Evolutionary conservation across 768 basidiomycete genomes (phyloP).

Genomic region (Pleurotus eryngii): DNA sequence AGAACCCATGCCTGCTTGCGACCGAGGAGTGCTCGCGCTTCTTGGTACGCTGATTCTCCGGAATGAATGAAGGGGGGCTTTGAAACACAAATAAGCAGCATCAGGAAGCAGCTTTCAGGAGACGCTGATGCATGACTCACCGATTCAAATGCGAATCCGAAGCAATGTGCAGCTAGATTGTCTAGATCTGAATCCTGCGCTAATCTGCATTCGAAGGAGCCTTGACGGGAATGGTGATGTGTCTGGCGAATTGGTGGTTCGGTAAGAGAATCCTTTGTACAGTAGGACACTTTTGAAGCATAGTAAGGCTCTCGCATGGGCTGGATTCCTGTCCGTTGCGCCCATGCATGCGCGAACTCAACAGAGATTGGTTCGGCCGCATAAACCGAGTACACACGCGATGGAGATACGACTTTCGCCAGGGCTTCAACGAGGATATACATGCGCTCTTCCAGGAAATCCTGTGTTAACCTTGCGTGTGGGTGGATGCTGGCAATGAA

Average conservation of each 20-base stretch:
- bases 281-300: conserved; percentile 53
- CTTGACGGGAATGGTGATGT: conserved; percentile 40
- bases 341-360: conserved; percentile 50
- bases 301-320: conserved; percentile 50
- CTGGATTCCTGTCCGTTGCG: conserved; percentile 37
- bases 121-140: conserved; percentile 33
- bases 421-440: conserved; percentile 38
- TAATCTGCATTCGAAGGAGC: conserved; percentile 32
- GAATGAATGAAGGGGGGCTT: conserved; percentile 58
- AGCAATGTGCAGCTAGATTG: conserved; percentile 32
- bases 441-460: conserved; percentile 39
- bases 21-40: conserved; percentile 49
- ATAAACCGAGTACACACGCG: conserved; percentile 66
- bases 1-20: conserved; percentile 60
- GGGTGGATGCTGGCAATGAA: conserved; percentile 56
- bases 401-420: conserved; percentile 23
- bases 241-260: conserved; percentile 25
- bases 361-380: conserved; percentile 44
- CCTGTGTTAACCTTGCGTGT: conserved; percentile 31
- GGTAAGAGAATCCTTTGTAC: conserved; percentile 42
- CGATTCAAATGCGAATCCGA: conserved; percentile 54
- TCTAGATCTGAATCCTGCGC: too few species aligned
- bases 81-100: conserved; percentile 5
- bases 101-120: not conserved
- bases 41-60: conserved; percentile 35